Evolutionary conservation across 2,329 filamentous ascomycete genomes (phyloP).

Genomic region (Cladosporium velox): DNA sequence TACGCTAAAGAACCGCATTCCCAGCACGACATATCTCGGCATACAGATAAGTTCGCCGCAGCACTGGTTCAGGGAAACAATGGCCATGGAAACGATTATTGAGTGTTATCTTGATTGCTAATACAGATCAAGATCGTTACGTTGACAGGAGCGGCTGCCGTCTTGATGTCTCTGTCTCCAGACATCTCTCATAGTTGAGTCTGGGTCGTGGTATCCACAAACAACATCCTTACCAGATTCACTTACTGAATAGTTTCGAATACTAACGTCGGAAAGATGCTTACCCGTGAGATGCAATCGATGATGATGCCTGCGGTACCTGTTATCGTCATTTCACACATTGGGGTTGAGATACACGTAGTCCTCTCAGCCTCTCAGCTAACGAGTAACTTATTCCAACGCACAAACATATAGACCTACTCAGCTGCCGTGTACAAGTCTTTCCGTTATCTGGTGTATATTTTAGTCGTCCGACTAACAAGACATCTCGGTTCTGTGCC

Average conservation of each 20-base stretch:
- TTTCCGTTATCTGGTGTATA: neutral
- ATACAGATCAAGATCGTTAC: neutral
- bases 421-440: neutral
- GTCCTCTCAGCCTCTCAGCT: no score
- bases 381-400: neutral
- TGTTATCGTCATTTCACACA: neutral
- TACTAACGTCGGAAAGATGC: neutral
- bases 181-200: neutral
- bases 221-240: neutral
- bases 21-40: slow-evolving; percentile 12
- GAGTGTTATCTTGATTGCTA: neutral
- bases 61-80: neutral
- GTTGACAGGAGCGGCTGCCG: neutral
- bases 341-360: neutral
- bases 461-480: neutral
- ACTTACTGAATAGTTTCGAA: neutral
- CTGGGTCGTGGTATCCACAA: neutral
- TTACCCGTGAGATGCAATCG: neutral
- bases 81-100: neutral
- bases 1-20: slow-evolving; percentile 10
- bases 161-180: neutral
- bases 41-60: slow-evolving; percentile 1
- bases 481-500: neutral
- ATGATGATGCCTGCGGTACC: neutral
- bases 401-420: neutral